Evolutionary conservation across 805 yeast species (phyloP).

Genomic region (Starmerella scarabaei): DNA sequence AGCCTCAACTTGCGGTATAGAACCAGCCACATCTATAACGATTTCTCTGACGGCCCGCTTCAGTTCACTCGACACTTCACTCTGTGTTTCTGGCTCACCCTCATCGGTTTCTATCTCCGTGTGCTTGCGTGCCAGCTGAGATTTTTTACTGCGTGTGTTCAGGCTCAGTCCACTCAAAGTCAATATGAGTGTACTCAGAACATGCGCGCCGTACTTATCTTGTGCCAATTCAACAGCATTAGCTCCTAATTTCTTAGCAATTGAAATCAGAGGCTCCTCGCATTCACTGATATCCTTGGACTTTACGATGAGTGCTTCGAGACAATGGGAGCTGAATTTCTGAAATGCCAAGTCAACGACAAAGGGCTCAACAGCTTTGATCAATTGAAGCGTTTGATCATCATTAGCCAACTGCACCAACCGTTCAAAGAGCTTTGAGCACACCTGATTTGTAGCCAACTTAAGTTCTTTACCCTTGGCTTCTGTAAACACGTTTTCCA

Average conservation of each 20-base stretch:
- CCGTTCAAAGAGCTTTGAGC: constrained; percentile 86
- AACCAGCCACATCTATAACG: constrained; percentile 24
- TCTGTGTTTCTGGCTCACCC: constrained; percentile 35
- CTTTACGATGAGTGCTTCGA: constrained; percentile 71
- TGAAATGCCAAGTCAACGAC: constrained; percentile 68
- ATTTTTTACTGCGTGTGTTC: constrained; percentile 71
- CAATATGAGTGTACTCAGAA: constrained; percentile 56
- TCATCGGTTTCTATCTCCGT: constrained; percentile 35
- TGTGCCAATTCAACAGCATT: constrained; percentile 44
- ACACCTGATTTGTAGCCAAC: constrained; percentile 83
- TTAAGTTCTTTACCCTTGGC: constrained; percentile 80
- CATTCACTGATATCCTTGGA: constrained; percentile 62
- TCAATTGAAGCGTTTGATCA: constrained; percentile 50
- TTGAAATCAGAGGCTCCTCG: constrained; percentile 47
- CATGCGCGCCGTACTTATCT: constrained; percentile 83
- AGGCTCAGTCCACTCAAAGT: constrained; percentile 68
- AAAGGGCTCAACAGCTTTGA: constrained; percentile 57
- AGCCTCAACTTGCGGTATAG: constrained; percentile 34
- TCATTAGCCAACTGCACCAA: constrained; percentile 55
- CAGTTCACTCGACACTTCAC: constrained; percentile 4
- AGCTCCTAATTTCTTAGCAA: constrained; percentile 56
- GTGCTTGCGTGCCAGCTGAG: constrained; percentile 70
- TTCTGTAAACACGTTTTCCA: constrained; percentile 70
- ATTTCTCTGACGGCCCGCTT: constrained; percentile 28
- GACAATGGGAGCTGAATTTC: constrained; percentile 85